A percentile compares a stretch with the other conserved stretches of the same genome.
Evolutionary conservation across 2,329 filamentous ascomycete species (phyloP).

Genomic region (Aspergillus neoniger): DNA sequence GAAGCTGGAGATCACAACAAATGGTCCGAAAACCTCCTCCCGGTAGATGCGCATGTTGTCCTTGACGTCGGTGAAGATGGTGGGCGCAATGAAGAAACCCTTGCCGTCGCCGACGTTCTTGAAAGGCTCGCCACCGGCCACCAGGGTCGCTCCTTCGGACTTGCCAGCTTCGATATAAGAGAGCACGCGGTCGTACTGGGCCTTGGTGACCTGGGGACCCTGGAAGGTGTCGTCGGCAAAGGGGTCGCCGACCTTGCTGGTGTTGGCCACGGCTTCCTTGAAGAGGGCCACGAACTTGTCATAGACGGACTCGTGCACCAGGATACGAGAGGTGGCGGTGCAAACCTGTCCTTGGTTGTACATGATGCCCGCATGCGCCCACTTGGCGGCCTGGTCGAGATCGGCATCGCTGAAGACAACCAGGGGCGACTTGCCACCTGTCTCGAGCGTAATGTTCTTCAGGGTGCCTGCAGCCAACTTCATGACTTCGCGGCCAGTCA

Average conservation of each 20-base stretch:
- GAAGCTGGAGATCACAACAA: constrained; percentile 61
- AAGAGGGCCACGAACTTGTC: constrained; percentile 37
- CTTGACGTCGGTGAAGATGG: constrained; percentile 60
- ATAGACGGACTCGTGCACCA: constrained; percentile 57
- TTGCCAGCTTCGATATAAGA: constrained; percentile 70
- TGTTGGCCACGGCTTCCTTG: constrained; percentile 33
- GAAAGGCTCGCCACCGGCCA: constrained; percentile 61
- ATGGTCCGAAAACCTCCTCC: constrained; percentile 66
- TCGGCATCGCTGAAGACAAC: constrained; percentile 68
- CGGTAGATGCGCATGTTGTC: constrained; percentile 61
- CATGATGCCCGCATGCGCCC: constrained; percentile 61
- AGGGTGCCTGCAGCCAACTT: constrained; percentile 39
- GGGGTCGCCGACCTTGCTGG: constrained; percentile 40
- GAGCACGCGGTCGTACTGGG: constrained; percentile 56
- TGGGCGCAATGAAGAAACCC: constrained; percentile 66
- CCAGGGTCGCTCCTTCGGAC: constrained; percentile 68
- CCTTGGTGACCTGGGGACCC: constrained; percentile 40
- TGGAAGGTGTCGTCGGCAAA: constrained; percentile 42
- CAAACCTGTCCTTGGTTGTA: constrained; percentile 42
- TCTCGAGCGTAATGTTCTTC: constrained; percentile 41
- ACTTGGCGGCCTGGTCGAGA: constrained; percentile 68
- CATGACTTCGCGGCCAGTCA: constrained; percentile 39
- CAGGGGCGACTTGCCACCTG: constrained; percentile 67
- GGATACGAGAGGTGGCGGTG: constrained; percentile 46
- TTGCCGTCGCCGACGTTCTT: constrained; percentile 59